Evolutionary conservation across 441 rosid genomes (phyloP).

Genomic region (Euphorbia neoarborescens): DNA sequence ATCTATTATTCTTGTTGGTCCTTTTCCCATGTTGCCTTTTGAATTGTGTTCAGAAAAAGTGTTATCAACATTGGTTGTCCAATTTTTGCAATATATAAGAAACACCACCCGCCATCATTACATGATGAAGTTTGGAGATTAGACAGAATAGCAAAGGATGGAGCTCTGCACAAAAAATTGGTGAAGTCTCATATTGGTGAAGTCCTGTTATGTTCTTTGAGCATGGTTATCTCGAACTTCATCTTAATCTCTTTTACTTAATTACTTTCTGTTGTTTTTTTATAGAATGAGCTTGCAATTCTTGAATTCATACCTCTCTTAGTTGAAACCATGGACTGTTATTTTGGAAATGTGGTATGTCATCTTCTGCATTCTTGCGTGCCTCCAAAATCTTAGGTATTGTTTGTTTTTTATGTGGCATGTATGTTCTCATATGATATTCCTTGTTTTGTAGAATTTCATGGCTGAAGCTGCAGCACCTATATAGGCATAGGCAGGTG

Average conservation of each 20-base stretch:
- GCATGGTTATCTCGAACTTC: background rate
- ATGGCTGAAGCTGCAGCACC: constrained; percentile 88
- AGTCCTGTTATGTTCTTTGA: background rate
- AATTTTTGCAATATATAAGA: constrained; percentile 70
- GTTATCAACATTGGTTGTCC: background rate
- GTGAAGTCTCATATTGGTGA: constrained; percentile 43
- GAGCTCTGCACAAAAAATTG: constrained; percentile 88
- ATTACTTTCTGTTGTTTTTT: constrained; percentile 4
- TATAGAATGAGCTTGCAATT: constrained; percentile 90
- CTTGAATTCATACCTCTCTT: constrained; percentile 87
- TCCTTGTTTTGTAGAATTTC: constrained; percentile 56
- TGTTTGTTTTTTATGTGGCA: background rate
- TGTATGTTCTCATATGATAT: constrained; percentile 7
- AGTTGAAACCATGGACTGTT: constrained; percentile 91
- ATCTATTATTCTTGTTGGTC: no score
- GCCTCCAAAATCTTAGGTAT: no score
- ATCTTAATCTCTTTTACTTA: background rate
- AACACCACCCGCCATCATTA: constrained; percentile 92
- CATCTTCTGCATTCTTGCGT: background rate
- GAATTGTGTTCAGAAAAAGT: background rate
- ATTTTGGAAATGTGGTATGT: constrained; percentile 82
- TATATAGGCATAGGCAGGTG: constrained; percentile 43
- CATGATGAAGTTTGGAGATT: constrained; percentile 97
- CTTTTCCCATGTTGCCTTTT: background rate
- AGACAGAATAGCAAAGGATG: constrained; percentile 90